Conservation (phyloP, 2,329 filamentous ascomycete genomes). For the Penicillium sp. region DNA sequence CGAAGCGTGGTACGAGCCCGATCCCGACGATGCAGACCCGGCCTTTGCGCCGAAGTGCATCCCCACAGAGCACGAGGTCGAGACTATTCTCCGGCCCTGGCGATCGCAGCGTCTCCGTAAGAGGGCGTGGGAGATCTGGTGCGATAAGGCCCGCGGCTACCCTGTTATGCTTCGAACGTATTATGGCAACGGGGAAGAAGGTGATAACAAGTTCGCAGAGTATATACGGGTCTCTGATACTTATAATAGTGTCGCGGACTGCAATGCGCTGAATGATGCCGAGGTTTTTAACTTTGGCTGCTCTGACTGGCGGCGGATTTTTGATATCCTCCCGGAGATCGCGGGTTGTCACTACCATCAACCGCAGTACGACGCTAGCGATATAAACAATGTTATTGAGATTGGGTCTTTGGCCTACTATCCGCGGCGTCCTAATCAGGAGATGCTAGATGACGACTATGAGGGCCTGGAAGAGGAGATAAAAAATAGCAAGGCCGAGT, state of each 20-base stretch:
- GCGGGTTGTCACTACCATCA: background rate
- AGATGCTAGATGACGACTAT: background rate
- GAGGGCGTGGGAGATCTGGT: background rate
- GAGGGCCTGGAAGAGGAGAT: background rate
- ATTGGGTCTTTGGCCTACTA: background rate
- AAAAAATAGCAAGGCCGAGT: background rate
- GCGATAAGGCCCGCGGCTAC: background rate
- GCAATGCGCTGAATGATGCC: constrained; percentile 3
- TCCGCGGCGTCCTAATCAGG: background rate
- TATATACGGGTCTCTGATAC: background rate
- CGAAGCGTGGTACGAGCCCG: constrained; percentile 3
- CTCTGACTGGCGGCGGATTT: constrained; percentile 5
- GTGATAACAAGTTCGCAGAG: constrained; percentile 5
- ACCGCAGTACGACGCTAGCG: background rate
- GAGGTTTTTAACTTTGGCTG: constrained; percentile 9
- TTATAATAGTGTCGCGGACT: background rate
- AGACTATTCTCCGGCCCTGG: background rate
- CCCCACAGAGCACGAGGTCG: background rate
- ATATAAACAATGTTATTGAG: background rate
- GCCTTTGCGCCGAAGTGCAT: background rate
- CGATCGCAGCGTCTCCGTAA: background rate
- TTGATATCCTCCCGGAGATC: constrained; percentile 6
- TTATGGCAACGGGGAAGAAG: constrained; percentile 1
- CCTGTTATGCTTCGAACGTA: constrained; percentile 9
- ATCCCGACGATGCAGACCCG: background rate